Base-by-base conservation (phyloP, 257 asterid species). In the Plantago ovata region DNA sequence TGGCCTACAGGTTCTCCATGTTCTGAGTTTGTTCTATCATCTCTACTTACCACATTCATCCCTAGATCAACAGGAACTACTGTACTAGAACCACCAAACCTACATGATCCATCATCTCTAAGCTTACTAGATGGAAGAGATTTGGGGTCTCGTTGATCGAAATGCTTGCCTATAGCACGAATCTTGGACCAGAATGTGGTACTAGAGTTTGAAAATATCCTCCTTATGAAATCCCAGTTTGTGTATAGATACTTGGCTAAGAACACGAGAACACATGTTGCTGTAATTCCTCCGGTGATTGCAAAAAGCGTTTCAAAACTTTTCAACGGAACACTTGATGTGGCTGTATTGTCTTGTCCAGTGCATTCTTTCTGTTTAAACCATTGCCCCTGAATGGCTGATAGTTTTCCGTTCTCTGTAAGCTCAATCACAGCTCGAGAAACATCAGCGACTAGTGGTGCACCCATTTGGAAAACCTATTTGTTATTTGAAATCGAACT, bases 391-490 rank as follows among this genome's bases (percentile, higher is more conserved):
- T 22, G 22, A 1, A 73, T 64, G n/a, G 59, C 65, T 4, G 62
- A 32, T 28, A 63, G 14, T 22, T 32, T 54, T 7, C 70, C 38
- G 16, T 52, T 46, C 6, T 68, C 78, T 33, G 56, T 64, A 16
- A 68, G 61, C 33, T 69, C 13, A 21, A 74, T 19, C 22, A 74
- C 16, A 28, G 75, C 72, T 15, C 76, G 68, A 9, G 84, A 78
- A 22, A 74, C 67, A 0, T 74, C 72, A 9, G 81, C 61, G 3
- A 59, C 81, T 42, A 71, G 19, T 2, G 75, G 77, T 9, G 79
- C 73, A 14, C 77, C 83, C 68, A 41, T 73, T 13, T 62, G 63
- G 40, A 77, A 77, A 41, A 64, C 76, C 82, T 28, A 28, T 28
- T 16, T 74, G 61, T 20, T 64, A 66, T 47, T 28, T 48, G 12